These are phyloP conservation scores for Peribolospora kevripleyi DNA, from an alignment of 768 basidiomycete species.

Conservation along the genomic window DNA sequence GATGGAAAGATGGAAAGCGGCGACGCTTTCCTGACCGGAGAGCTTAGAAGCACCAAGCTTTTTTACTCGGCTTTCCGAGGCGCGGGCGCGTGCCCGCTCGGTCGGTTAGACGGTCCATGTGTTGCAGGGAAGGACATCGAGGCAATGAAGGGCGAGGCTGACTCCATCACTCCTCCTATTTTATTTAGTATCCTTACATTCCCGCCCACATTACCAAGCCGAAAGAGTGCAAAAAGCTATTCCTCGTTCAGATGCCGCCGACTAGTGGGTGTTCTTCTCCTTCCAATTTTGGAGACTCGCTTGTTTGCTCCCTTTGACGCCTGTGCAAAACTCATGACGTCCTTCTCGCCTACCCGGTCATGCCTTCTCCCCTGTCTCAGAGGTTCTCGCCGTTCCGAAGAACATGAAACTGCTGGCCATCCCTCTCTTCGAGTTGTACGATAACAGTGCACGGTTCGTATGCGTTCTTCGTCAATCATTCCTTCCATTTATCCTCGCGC, in stretches of 20 bases:
- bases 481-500: not conserved
- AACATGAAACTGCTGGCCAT: constrained; percentile 98
- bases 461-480: not conserved
- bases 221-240: constrained; percentile 93
- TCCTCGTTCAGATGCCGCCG: constrained; percentile 84
- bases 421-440: constrained; percentile 88
- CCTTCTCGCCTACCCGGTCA: not conserved
- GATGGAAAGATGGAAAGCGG: too few species aligned
- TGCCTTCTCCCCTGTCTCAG: constrained; percentile 24
- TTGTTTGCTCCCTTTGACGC: not conserved
- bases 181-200: constrained; percentile 58
- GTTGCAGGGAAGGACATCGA: too few species aligned
- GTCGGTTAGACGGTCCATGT: too few species aligned
- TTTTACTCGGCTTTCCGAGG: too few species aligned
- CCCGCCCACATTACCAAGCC: constrained; percentile 93
- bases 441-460: constrained; percentile 64
- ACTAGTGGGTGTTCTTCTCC: constrained; percentile 35
- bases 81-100: too few species aligned
- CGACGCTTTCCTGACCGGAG: too few species aligned
- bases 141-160: too few species aligned
- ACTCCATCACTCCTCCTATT: too few species aligned
- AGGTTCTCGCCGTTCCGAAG: constrained; percentile 85
- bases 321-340: not conserved
- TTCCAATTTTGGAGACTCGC: not conserved
- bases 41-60: too few species aligned